A percentile compares a stretch with the other conserved stretches of the same genome.
Evolutionary conservation across 495 filamentous ascomycete species (phyloP).

Genomic region (Penicillium coffeae): DNA sequence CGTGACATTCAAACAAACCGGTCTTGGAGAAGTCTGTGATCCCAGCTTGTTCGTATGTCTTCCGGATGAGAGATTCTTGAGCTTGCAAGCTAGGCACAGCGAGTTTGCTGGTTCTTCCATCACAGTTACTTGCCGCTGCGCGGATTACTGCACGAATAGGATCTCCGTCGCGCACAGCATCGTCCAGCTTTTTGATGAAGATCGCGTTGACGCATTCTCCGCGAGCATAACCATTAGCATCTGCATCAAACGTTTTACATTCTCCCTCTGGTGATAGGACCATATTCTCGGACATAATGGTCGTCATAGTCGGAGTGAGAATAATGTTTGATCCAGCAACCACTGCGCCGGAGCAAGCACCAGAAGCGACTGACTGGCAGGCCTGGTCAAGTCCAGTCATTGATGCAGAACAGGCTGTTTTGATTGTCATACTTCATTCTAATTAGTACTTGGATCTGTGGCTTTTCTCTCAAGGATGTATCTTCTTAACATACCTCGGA

Average conservation of each 20-base stretch:
- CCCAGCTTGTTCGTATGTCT: constrained; percentile 26
- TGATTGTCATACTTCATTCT: constrained; percentile 3
- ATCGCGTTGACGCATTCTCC: constrained; percentile 49
- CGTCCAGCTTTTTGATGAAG: constrained; percentile 28
- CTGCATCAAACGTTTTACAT: constrained; percentile 58
- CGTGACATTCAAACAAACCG: constrained; percentile 36
- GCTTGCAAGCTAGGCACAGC: constrained; percentile 10
- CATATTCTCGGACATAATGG: constrained; percentile 23
- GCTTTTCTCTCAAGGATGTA: too few species aligned
- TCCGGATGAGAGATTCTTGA: constrained; percentile 18
- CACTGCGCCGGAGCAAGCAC: constrained; percentile 38
- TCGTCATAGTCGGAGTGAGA: constrained; percentile 29
- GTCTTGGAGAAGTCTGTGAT: constrained; percentile 18
- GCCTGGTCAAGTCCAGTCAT: constrained; percentile 34
- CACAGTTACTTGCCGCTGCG: constrained; percentile 28
- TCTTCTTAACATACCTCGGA: constrained; percentile 27
- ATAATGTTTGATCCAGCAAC: constrained; percentile 43
- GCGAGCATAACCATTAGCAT: constrained; percentile 61
- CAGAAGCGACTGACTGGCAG: constrained; percentile 26
- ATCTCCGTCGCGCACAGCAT: constrained; percentile 34
- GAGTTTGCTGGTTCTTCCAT: constrained; percentile 18
- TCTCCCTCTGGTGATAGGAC: constrained; percentile 23
- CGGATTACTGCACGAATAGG: constrained; percentile 43
- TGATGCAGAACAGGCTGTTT: constrained; percentile 37
- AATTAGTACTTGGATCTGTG: too few species aligned